Evolutionary conservation across 139 green algal genomes (phyloP).

Genomic region (Picochlorum sp.): DNA sequence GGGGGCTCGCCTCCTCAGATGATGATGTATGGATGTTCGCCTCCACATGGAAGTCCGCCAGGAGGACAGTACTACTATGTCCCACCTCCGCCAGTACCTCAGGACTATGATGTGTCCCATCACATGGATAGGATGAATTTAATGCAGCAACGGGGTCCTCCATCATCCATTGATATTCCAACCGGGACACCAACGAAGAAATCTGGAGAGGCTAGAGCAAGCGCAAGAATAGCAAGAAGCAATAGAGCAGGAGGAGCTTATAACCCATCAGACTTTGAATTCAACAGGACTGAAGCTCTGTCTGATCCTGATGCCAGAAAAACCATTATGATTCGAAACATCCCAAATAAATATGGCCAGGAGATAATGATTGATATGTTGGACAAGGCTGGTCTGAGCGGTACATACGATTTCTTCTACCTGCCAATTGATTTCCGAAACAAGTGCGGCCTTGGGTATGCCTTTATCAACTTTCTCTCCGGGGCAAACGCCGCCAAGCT

Average conservation of each 20-base stretch:
- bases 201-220: conserved; percentile 6
- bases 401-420: conserved; percentile 66
- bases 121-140: background rate
- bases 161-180: background rate
- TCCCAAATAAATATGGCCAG: conserved; percentile 54
- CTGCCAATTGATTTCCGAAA: conserved; percentile 75
- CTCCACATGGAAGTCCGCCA: background rate
- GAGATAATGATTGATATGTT: conserved; percentile 35
- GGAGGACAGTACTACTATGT: background rate
- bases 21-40: conserved; percentile 14
- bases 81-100: background rate
- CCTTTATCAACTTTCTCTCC: conserved; percentile 61
- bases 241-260: conserved; percentile 29
- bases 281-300: conserved; percentile 30
- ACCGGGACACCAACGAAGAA: background rate
- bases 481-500: conserved; percentile 16
- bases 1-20: conserved; percentile 13
- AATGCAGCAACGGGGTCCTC: background rate
- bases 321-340: conserved; percentile 51
- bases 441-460: conserved; percentile 65
- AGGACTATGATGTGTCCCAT: conserved; percentile 1
- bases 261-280: conserved; percentile 34
- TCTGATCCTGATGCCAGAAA: conserved; percentile 16
- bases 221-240: conserved; percentile 25
- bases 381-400: conserved; percentile 23